phyloP scores from a whole-genome alignment of 495 filamentous ascomycete genomes.

The Tuber melanosporum region DNA sequence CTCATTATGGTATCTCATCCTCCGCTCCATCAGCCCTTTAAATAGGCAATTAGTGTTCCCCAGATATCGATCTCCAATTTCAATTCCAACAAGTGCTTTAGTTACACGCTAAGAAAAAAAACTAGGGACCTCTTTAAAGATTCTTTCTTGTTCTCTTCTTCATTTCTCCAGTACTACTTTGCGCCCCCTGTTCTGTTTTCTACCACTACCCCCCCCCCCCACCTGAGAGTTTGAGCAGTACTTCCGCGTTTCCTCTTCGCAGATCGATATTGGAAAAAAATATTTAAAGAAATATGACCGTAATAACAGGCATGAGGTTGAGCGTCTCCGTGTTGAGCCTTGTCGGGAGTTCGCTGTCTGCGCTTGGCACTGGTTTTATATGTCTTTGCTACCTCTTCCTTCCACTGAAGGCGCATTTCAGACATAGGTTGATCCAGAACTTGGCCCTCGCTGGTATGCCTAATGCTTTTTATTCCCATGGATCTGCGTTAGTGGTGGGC shows the following conservation, averaged over 20 bases:
- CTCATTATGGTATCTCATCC: background rate
- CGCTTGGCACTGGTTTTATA: background rate
- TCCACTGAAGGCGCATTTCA: background rate
- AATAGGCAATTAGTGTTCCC: background rate
- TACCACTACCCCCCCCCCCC: background rate
- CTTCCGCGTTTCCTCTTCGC: background rate
- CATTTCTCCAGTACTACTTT: background rate
- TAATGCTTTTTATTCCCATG: background rate
- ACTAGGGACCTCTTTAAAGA: background rate
- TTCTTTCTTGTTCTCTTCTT: background rate
- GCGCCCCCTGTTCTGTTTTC: background rate
- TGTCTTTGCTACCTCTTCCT: background rate
- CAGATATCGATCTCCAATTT: background rate
- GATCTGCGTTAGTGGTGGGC: background rate
- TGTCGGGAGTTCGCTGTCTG: background rate
- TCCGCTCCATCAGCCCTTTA: background rate
- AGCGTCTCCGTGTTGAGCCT: background rate
- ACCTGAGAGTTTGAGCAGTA: background rate
- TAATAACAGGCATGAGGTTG: background rate
- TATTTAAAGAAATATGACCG: background rate
- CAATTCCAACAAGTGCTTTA: background rate
- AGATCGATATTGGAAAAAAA: background rate
- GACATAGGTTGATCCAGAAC: background rate
- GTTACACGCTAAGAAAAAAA: background rate
- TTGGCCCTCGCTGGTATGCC: background rate